Conservation (phyloP, 495 filamentous ascomycete species). For the Penicillium subrubescens region DNA sequence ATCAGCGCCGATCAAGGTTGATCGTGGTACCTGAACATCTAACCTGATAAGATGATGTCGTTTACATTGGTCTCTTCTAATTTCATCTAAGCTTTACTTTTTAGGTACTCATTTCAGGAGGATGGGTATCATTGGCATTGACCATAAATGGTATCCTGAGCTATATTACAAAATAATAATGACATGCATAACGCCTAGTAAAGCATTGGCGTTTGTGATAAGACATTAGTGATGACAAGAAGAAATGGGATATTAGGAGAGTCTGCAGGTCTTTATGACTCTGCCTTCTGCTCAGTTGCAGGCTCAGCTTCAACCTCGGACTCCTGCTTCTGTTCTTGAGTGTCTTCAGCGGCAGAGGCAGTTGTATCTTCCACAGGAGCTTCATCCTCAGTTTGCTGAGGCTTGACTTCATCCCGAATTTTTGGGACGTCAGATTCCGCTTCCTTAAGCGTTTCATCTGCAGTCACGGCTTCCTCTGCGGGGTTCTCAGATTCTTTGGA, state of each 20-base stretch:
- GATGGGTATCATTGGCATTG: conserved; percentile 50
- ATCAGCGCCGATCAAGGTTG: neutral
- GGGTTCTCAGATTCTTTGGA: conserved; percentile 8
- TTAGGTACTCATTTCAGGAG: neutral
- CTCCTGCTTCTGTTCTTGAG: conserved; percentile 15
- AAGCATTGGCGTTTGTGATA: conserved; percentile 9
- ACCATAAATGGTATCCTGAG: conserved; percentile 31
- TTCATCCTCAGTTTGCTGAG: conserved; percentile 15
- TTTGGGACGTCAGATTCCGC: neutral
- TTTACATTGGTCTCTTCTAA: neutral
- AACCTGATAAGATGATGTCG: neutral
- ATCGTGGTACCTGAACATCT: neutral
- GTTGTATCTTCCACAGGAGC: conserved; percentile 10
- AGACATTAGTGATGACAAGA: conserved; percentile 10
- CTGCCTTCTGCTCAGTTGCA: conserved; percentile 16
- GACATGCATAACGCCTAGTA: conserved; percentile 13
- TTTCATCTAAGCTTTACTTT: neutral
- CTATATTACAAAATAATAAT: conserved; percentile 38
- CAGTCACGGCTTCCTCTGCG: conserved; percentile 5
- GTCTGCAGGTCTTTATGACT: conserved; percentile 17
- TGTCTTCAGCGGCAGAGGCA: conserved; percentile 12
- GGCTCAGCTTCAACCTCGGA: conserved; percentile 7
- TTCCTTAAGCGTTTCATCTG: conserved; percentile 8
- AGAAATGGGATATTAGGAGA: conserved; percentile 1
- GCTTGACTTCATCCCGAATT: conserved; percentile 2